Conservation (phyloP, 306 rosid species). For the Medicago arabica region DNA sequence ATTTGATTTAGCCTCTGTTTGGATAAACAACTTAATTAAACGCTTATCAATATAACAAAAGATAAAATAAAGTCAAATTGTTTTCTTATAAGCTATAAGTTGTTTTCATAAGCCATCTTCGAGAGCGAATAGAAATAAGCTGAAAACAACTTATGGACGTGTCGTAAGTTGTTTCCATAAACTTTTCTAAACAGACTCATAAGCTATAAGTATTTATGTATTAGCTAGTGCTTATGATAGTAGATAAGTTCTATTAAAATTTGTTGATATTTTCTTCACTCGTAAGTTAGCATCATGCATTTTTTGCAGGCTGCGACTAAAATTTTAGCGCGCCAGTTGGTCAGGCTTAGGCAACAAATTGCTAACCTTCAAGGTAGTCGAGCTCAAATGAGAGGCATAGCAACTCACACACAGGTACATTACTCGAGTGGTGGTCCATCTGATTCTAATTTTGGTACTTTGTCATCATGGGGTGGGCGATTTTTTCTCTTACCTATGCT, state of each 20-base stretch:
- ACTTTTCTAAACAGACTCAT: background rate
- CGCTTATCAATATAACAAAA: too few species aligned
- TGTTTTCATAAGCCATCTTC: too few species aligned
- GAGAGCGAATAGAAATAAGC: too few species aligned
- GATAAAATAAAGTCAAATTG: too few species aligned
- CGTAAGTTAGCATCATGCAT: background rate
- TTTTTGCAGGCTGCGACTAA: slow-evolving; percentile 80
- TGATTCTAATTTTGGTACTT: background rate
- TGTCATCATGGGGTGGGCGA: background rate
- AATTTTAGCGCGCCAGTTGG: slow-evolving; percentile 85
- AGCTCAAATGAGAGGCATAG: slow-evolving; percentile 99
- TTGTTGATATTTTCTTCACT: slow-evolving; percentile 24
- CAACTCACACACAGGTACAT: slow-evolving; percentile 93
- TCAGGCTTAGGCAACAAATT: slow-evolving; percentile 94
- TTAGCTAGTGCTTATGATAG: too few species aligned
- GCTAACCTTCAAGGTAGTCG: slow-evolving; percentile 95
- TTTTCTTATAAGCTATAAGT: too few species aligned
- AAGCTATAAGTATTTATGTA: too few species aligned
- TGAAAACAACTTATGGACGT: too few species aligned
- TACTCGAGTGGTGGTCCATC: slow-evolving; percentile 24
- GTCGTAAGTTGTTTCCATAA: too few species aligned
- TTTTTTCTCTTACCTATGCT: slow-evolving; percentile 7
- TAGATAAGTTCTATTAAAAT: too few species aligned
- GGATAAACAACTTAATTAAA: too few species aligned
- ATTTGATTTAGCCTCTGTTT: too few species aligned